A percentile compares a stretch with the other conserved stretches of the same genome.
Conservation (phyloP, 176 grass and related monocot genomes). For the Oryza punctata region DNA sequence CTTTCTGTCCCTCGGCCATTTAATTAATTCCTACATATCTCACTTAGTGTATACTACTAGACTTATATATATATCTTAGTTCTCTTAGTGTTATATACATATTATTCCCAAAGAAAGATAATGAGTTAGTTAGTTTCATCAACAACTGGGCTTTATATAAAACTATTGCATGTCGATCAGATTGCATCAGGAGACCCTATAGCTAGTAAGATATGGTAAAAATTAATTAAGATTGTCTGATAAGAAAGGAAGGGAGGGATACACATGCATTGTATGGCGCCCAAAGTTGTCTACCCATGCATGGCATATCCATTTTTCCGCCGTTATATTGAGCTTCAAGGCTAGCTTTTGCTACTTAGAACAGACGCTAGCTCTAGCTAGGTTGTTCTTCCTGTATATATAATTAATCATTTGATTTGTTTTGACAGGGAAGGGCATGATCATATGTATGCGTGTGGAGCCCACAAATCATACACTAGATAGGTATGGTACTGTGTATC, state of each 20-base stretch:
- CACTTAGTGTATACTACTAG: neutral
- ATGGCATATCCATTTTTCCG: neutral
- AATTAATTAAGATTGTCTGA: neutral
- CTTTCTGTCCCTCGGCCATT: neutral
- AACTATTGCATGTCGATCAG: neutral
- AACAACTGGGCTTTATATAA: neutral
- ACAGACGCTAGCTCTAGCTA: conserved; percentile 17
- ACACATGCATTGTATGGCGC: conserved; percentile 3
- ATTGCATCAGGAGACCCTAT: neutral
- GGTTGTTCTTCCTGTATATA: neutral
- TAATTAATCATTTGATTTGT: neutral
- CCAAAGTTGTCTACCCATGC: neutral
- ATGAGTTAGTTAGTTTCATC: neutral
- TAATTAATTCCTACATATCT: neutral
- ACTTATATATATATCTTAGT: neutral
- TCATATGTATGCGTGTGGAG: neutral
- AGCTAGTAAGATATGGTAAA: neutral
- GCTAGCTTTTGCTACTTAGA: conserved; percentile 21
- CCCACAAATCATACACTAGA: neutral
- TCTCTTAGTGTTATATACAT: neutral
- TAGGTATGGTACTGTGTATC: neutral
- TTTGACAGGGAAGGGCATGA: neutral
- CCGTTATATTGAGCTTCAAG: conserved; percentile 32
- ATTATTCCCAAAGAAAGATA: neutral
- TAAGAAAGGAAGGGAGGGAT: neutral